Percentiles rank a stretch among this genome's conserved stretches.
phyloP scores from a whole-genome alignment of 768 basidiomycete genomes.

The Crepidotus variabilis region DNA sequence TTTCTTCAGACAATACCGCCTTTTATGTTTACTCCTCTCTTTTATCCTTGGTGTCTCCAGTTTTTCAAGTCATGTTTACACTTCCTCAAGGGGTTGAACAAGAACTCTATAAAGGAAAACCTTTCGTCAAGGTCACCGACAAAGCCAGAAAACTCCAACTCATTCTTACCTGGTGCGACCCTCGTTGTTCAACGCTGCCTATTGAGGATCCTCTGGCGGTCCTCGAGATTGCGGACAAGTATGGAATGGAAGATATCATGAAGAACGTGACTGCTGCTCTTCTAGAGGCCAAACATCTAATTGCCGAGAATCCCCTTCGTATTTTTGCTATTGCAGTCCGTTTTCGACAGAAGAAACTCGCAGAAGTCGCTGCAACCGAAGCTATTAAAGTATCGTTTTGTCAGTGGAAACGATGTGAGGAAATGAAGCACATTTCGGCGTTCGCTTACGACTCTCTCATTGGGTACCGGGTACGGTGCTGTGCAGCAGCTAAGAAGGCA shows the following conservation, averaged over 20 bases:
- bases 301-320: neutral
- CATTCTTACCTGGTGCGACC: conserved; percentile 7
- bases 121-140: conserved; percentile 8
- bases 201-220: neutral
- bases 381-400: neutral
- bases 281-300: neutral
- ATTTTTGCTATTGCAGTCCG: neutral
- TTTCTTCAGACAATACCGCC: conserved; percentile 23
- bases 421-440: neutral
- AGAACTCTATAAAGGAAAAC: conserved; percentile 2
- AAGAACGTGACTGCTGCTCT: neutral
- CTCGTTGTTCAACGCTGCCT: neutral
- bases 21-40: conserved; percentile 22
- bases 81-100: conserved; percentile 11
- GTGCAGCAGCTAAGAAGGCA: neutral
- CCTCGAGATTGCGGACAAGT: neutral
- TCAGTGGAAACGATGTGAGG: neutral
- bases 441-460: neutral
- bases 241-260: neutral
- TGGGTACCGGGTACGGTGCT: neutral
- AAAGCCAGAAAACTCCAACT: conserved; percentile 2
- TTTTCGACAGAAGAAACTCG: neutral
- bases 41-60: conserved; percentile 23
- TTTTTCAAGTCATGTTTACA: conserved; percentile 27
- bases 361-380: neutral